Conservation (phyloP, 768 basidiomycete genomes). For the Lentinula lateritia region DNA sequence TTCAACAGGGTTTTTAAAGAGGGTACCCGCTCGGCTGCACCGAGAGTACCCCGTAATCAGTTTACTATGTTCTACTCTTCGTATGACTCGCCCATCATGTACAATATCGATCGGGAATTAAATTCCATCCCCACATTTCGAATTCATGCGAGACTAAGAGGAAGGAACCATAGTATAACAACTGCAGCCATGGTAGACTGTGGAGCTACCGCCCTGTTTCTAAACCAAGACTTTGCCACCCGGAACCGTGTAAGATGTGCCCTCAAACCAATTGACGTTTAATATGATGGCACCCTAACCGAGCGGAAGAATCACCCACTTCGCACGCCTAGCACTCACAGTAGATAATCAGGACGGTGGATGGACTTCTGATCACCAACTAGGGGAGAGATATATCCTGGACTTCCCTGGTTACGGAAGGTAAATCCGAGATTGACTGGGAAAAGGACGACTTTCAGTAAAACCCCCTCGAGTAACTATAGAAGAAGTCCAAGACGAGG, state of each 20-base stretch:
- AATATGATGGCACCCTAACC: not conserved
- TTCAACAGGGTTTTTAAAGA: not conserved
- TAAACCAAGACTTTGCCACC: too few species aligned
- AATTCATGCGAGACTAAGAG: too few species aligned
- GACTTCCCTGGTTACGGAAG: not conserved
- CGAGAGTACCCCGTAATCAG: not conserved
- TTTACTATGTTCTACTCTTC: not conserved
- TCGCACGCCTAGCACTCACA: conserved; percentile 8
- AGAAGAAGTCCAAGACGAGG: not conserved
- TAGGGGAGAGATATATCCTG: conserved; percentile 3
- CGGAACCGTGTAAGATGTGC: too few species aligned
- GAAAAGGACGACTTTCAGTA: not conserved
- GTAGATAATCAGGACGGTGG: not conserved
- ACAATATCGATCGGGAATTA: too few species aligned
- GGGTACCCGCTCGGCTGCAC: not conserved
- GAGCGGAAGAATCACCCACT: not conserved
- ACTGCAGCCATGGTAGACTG: too few species aligned
- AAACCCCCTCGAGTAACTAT: not conserved
- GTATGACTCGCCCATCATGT: too few species aligned
- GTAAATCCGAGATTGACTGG: conserved; percentile 2
- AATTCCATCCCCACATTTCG: too few species aligned
- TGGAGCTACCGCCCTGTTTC: too few species aligned
- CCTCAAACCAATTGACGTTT: conserved; percentile 15
- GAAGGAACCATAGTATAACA: too few species aligned
- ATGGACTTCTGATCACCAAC: not conserved